Base-by-base conservation (phyloP, 2,329 filamentous ascomycete species). In the Botrytis byssoidea region DNA sequence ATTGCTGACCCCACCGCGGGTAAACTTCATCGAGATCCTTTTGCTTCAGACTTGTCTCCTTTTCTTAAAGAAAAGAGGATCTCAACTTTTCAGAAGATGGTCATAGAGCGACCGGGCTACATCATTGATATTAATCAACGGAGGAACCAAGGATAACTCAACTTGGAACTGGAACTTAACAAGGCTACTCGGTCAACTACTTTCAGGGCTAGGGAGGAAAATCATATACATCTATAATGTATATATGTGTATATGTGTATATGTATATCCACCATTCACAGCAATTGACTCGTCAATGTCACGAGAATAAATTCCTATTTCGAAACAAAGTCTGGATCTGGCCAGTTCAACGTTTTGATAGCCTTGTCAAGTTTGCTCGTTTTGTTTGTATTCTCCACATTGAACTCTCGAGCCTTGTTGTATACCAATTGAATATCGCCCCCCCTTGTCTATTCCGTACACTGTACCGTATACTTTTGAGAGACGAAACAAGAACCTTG, bases 281-380 rank as follows among this genome's bases (percentile, higher is more conserved):
- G 20, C 29, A 22, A 25, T 46, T 44, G 44, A 37, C 29, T 51
- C 32, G 12, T 51, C 70, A 57, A 63, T 29, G 42, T 46, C 35
- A 65, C 46, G 46, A 65, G 44, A 57, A 67, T 18, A 29, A 8
- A 44, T 37, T 46, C 18, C 35, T 42, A 8, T 51, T 67, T 1
- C 25, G 25, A 71, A 71, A 71, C 59, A 32, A 42, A 57, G 66
- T 69, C 66, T 42, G 46, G 48, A 57, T 69, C 66, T 57, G 59
- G 16, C 55, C 42, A 37, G 25, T 64, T 71, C 25, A 40, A 71
- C 32, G 25, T 20, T 64, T 35, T 72, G 44, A 72, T 44, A 72
- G 70, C 61, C 70, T 72, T 72, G 70, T 72, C 70, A 29, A 59
- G 46, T 67, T 67, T 67, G 48, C 70, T 67, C 37, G 60, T 37